Evolutionary conservation across 768 basidiomycete genomes (phyloP).

Genomic region (Tulasnella sp.): DNA sequence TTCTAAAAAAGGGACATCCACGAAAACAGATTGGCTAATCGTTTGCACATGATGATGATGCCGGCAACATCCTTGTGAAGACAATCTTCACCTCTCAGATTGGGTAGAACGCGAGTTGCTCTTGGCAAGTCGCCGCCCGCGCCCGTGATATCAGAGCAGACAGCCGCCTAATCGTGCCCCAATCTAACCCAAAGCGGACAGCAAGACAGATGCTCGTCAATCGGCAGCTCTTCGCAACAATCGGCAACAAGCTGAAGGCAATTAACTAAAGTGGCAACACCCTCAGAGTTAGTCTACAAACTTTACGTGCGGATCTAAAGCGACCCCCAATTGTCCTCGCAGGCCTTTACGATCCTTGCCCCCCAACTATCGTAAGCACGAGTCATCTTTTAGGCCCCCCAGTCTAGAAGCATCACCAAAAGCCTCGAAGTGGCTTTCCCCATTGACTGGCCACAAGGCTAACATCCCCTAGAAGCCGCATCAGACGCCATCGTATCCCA

Average conservation of each 20-base stretch:
- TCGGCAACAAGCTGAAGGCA: not conserved
- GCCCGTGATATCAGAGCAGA: not conserved
- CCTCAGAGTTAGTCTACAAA: not conserved
- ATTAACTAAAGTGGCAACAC: not conserved
- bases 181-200: not conserved
- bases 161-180: not conserved
- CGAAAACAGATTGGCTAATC: not conserved
- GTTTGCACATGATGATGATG: slow-evolving; percentile 2
- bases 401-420: not conserved
- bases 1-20: not conserved
- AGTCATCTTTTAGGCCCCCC: not conserved
- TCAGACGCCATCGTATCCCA: too few relatives aligned
- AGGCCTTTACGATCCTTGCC: not conserved
- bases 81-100: not conserved
- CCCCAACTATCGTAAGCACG: not conserved
- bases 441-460: not conserved
- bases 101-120: not conserved
- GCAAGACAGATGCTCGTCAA: not conserved
- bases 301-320: not conserved
- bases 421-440: not conserved
- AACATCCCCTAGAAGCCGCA: not conserved
- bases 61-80: not conserved
- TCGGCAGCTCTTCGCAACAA: not conserved
- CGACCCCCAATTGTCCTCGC: slow-evolving; percentile 6
- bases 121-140: not conserved